phyloP scores from a whole-genome alignment of 129 eudicot species.

The Centaurea solstitialis region DNA sequence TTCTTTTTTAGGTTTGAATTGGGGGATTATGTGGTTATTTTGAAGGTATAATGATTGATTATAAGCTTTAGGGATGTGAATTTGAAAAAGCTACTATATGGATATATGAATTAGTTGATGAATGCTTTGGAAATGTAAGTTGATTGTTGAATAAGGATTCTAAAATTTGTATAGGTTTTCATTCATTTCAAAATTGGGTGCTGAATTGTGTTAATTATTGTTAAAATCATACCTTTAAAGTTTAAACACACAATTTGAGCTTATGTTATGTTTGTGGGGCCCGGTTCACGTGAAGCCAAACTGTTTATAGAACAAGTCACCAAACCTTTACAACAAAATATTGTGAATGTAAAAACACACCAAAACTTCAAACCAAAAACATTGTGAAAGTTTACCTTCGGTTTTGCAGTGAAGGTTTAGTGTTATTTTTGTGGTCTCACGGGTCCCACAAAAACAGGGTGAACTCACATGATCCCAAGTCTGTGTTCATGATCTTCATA shows the following conservation, averaged over 20 bases:
- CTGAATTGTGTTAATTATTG: background rate
- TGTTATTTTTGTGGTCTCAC: no score
- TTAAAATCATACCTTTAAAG: background rate
- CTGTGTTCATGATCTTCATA: background rate
- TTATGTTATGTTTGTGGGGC: background rate
- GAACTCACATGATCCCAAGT: no score
- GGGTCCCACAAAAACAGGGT: no score
- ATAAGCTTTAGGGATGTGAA: background rate
- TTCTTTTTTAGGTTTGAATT: background rate
- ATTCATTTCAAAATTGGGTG: background rate
- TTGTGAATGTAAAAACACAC: no score
- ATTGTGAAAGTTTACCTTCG: no score
- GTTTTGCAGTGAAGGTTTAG: no score
- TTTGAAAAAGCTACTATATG: background rate
- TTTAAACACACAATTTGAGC: background rate
- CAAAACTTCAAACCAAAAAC: no score
- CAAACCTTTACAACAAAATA: no score
- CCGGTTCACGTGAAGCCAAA: no score
- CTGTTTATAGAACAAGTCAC: no score
- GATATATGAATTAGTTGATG: background rate
- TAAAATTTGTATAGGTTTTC: background rate
- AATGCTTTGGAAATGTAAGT: background rate
- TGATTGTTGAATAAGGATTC: background rate
- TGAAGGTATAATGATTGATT: background rate
- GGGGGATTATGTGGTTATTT: background rate